Evolutionary conservation across 2,329 filamentous ascomycete species (phyloP), one percentile per base, ranked within the genome.

Genomic region (Fusarium domesticum): DNA sequence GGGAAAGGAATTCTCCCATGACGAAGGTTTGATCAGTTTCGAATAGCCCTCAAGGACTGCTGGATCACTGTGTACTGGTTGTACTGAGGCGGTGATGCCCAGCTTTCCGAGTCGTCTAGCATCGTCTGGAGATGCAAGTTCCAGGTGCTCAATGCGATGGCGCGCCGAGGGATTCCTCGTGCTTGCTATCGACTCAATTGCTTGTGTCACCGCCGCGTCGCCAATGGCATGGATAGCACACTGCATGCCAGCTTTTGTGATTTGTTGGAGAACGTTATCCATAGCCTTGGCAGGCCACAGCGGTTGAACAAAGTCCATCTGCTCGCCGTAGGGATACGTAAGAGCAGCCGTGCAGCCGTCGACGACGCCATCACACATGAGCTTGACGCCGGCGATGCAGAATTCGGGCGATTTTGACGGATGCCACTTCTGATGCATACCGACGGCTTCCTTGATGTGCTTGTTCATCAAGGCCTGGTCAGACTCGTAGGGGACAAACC

Each of bases 161-260:
- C 82, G 72, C 6, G 73, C 71, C 1, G 67, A 70, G 0, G 72
- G 69, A 48, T 64, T 66, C 0, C 65, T 69, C 38, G 64, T 68
- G 46, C 55, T 63, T 16, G 65, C 75, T 14, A 85, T 69, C 0
- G 72, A 72, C 51, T 84, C 75, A 45, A 85, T 72, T 6, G 79
- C 80, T 49, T 76, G 76, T 31, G 65, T 68, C 19, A 84, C 70
- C 1, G 82, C 80, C 15, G 68, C 67, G 56, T 85, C 81, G 32
- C 82, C 82, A 45, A 85, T 85, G 33, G 82, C 82, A 54, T 85
- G 82, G 8, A 85, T 68, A 0, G 82, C 82, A 30, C 78, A 75
- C 57, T 85, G 82, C 31, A 85, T 61, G 1, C 75, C 75, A 1
- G 72, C 72, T 3, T 64, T 66, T 35, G 75, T 72, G 3, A 81